These are phyloP conservation scores for Austroboletus festivus DNA, from an alignment of 768 basidiomycete species.

Conservation along the genomic window DNA sequence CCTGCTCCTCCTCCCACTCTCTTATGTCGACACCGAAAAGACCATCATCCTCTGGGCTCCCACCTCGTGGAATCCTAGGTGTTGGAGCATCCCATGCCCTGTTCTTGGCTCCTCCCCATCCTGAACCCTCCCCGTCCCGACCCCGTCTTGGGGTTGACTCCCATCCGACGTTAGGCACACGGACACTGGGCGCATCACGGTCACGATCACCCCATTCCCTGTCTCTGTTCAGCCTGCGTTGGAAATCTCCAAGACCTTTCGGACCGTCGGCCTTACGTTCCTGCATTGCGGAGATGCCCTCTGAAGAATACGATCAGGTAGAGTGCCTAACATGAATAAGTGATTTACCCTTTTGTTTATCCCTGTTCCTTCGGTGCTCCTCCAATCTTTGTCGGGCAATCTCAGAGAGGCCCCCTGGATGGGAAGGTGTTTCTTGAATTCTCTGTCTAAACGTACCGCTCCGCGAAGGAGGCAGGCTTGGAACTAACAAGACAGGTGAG, in stretches of 20 bases:
- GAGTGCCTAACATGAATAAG: background rate
- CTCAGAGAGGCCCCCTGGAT: constrained; percentile 85
- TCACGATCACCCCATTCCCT: constrained; percentile 42
- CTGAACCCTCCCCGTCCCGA: constrained; percentile 52
- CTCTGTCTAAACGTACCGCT: constrained; percentile 62
- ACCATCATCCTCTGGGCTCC: constrained; percentile 67
- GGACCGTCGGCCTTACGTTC: constrained; percentile 57
- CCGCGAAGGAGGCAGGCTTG: constrained; percentile 61
- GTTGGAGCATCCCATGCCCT: constrained; percentile 84
- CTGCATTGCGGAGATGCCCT: constrained; percentile 66
- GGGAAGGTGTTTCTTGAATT: constrained; percentile 90
- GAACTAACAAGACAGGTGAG: constrained; percentile 50
- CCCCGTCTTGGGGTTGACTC: constrained; percentile 80
- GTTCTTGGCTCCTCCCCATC: constrained; percentile 57
- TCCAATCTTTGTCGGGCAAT: constrained; percentile 68
- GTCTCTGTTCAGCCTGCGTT: constrained; percentile 83
- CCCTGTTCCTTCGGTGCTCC: constrained; percentile 67
- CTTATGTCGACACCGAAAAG: constrained; percentile 66
- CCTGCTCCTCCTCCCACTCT: constrained; percentile 98
- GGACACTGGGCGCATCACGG: constrained; percentile 74
- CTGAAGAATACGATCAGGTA: constrained; percentile 32
- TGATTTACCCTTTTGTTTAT: constrained; percentile 60
- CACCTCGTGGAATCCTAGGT: constrained; percentile 62
- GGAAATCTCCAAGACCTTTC: constrained; percentile 87
- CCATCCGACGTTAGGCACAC: constrained; percentile 92